These are phyloP conservation scores for Excoecaria cochinchinensis DNA, from an alignment of 345 rosid species.

Conservation along the genomic window DNA sequence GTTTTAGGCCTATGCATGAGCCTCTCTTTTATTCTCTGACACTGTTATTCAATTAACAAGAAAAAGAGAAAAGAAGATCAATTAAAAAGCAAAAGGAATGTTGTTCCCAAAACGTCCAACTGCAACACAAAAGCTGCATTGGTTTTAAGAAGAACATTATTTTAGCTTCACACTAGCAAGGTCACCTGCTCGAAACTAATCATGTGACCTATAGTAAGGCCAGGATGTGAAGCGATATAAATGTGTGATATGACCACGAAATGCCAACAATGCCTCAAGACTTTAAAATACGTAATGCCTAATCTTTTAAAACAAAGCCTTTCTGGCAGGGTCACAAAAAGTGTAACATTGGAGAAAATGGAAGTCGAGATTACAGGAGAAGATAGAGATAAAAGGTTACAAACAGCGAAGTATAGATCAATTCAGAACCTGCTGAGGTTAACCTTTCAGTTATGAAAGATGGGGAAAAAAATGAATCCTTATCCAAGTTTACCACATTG, in stretches of 20 bases:
- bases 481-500: not conserved
- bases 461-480: too few relatives aligned
- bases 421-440: not conserved
- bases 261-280: not conserved
- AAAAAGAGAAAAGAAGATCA: not conserved
- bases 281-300: not conserved
- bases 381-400: not conserved
- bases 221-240: constrained; percentile 23
- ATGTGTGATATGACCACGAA: not conserved
- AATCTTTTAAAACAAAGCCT: not conserved
- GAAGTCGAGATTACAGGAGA: not conserved
- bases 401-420: not conserved
- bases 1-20: not conserved
- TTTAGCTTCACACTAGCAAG: constrained; percentile 48
- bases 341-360: not conserved
- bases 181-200: constrained; percentile 15
- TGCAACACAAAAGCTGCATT: constrained; percentile 43
- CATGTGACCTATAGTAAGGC: not conserved
- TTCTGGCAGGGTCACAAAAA: not conserved
- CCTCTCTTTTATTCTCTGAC: not conserved
- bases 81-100: constrained; percentile 15
- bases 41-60: not conserved
- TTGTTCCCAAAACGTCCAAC: constrained; percentile 80
- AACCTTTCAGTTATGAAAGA: not conserved
- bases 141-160: constrained; percentile 67